Base-by-base conservation (phyloP, 2,329 filamentous ascomycete genomes). In the Penicillium sp. region DNA sequence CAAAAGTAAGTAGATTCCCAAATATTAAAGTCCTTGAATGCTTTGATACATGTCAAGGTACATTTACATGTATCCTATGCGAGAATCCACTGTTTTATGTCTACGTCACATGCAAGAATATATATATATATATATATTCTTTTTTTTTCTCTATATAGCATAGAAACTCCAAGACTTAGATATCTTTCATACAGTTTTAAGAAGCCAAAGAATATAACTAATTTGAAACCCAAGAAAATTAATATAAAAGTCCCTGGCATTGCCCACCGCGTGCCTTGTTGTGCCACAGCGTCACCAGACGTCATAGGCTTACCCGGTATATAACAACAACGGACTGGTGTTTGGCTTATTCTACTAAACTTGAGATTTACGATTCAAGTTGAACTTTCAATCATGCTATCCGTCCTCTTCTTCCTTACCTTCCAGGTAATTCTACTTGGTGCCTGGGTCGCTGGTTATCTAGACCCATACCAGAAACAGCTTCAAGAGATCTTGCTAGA, bases 401-500 rank as follows among this genome's bases (percentile, higher is more conserved):
- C 46, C 3, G 55, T 64, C 16, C 36, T 64, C 16, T 56, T 63
- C 10, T 65, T 58, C 33, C 37, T 63, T 43, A 16, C 51, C 17
- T 42, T 55, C 3, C 63, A 65, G 30, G 11, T 59, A 16, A 26
- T 55, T 35, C 43, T 65, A 6, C 33, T 65, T 8, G 57, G 45
- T 17, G 68, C 68, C 4, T 71, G 69, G 69, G 65, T 71, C 25
- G 58, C 60, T 5, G 69, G 69, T 26, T 57, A 59, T n/a, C 57
- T 71, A 9, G 69, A 71, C 46, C 58, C 61, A 11, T 67, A 67
- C 40, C 68, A 71, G 55, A 66, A 66, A 40, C 57, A 56, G 28
- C 47, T 66, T 4, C 67, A 71, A 49, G 67, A 72, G 31, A 50
- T 68, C 0, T n/a, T 68, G 5, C 55, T 72, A 0, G 63, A 69